phyloP scores from a whole-genome alignment of 176 grass and related monocot genomes.

The Triticum timopheevii region DNA sequence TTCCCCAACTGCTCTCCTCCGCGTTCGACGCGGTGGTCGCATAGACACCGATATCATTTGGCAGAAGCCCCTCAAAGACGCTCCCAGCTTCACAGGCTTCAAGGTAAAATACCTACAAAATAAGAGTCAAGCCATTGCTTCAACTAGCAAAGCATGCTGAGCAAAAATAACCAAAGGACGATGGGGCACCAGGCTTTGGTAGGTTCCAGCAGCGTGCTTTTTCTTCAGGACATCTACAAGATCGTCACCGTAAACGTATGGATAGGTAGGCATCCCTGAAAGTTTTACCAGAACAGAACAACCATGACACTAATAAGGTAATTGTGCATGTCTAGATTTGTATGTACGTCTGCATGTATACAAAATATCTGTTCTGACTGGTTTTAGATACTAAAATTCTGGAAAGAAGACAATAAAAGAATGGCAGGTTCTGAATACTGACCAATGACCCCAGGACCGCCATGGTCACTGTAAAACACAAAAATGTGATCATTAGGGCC shows the following conservation, averaged over 20 bases:
- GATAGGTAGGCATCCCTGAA: too few relatives aligned
- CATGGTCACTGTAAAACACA: slow-evolving; percentile 72
- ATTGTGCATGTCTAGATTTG: not conserved
- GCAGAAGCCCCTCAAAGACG: slow-evolving; percentile 83
- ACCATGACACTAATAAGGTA: not conserved
- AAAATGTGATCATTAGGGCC: slow-evolving; percentile 93
- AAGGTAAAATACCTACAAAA: slow-evolving; percentile 82
- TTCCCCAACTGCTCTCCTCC: slow-evolving; percentile 86
- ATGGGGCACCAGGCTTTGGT: too few relatives aligned
- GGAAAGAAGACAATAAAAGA: not conserved
- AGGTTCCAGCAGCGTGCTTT: too few relatives aligned
- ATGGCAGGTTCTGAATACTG: slow-evolving; percentile 20
- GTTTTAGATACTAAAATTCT: not conserved
- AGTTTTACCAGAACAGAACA: not conserved
- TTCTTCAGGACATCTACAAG: too few relatives aligned
- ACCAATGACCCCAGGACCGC: slow-evolving; percentile 85
- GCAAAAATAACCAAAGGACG: too few relatives aligned
- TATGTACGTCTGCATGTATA: not conserved
- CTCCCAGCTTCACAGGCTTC: slow-evolving; percentile 97
- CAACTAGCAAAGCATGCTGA: not conserved
- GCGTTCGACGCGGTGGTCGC: slow-evolving; percentile 89
- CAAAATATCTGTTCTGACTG: not conserved
- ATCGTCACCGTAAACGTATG: too few relatives aligned
- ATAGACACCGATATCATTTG: slow-evolving; percentile 71
- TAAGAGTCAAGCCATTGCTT: slow-evolving; percentile 16